Evolutionary conservation across 1,139 yeast genomes (phyloP).

Genomic region (Hansenula sp.): DNA sequence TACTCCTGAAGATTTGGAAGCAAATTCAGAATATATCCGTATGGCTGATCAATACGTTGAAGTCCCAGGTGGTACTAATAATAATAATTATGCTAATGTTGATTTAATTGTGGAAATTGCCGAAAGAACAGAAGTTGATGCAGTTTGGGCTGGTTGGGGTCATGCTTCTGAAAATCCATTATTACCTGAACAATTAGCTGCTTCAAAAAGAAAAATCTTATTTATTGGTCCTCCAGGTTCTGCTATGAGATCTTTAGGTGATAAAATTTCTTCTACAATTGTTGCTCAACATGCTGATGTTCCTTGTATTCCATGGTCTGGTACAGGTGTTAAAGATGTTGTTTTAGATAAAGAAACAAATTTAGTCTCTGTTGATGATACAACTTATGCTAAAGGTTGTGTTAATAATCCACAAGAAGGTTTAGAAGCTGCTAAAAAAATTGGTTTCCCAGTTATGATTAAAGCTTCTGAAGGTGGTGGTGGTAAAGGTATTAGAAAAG

Average conservation of each 20-base stretch:
- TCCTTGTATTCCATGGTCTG: slow-evolving; percentile 99
- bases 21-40: slow-evolving; percentile 95
- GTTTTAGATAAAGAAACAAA: slow-evolving; percentile 59
- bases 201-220: slow-evolving; percentile 80
- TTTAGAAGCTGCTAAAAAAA: slow-evolving; percentile 69
- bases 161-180: slow-evolving; percentile 97
- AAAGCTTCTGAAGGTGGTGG: slow-evolving; percentile 99
- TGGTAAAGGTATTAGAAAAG: slow-evolving; percentile 97
- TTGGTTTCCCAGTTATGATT: slow-evolving; percentile 96
- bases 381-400: slow-evolving; percentile 82
- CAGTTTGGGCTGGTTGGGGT: slow-evolving; percentile 99
- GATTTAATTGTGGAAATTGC: slow-evolving; percentile 96
- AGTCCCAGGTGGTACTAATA: slow-evolving; percentile 98
- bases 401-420: slow-evolving; percentile 87
- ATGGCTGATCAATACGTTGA: slow-evolving; percentile 99
- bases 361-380: slow-evolving; percentile 85
- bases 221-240: slow-evolving; percentile 98
- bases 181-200: slow-evolving; percentile 89
- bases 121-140: slow-evolving; percentile 93
- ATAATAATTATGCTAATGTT: slow-evolving; percentile 96
- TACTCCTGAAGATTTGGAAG: slow-evolving; percentile 95
- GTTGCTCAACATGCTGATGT: slow-evolving; percentile 98
- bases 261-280: slow-evolving; percentile 93
- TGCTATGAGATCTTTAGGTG: slow-evolving; percentile 99
- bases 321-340: slow-evolving; percentile 91